Evolutionary conservation across 2,329 filamentous ascomycete genomes (phyloP).

Genomic region (Neophaeococcomyces aloes): DNA sequence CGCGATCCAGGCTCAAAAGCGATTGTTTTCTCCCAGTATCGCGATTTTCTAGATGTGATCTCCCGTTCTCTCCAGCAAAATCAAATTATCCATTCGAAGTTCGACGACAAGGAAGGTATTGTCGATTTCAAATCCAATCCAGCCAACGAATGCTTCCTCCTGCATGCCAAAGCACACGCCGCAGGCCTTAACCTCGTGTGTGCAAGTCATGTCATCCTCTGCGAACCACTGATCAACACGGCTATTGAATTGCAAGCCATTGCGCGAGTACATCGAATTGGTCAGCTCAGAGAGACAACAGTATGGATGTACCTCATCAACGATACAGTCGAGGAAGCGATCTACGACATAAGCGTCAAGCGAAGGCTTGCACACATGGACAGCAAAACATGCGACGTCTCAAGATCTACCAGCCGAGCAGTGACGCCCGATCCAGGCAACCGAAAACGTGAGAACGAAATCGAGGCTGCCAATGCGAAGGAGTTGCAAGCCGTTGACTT

Average conservation of each 20-base stretch:
- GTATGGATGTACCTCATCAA: slow-evolving; percentile 94
- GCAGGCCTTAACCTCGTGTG: slow-evolving; percentile 86
- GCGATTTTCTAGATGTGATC: slow-evolving; percentile 67
- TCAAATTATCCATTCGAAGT: slow-evolving; percentile 61
- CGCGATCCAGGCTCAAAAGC: slow-evolving; percentile 81
- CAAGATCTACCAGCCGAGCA: slow-evolving; percentile 24
- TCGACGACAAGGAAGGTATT: slow-evolving; percentile 60
- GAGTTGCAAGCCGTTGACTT: slow-evolving; percentile 68
- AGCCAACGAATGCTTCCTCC: slow-evolving; percentile 65
- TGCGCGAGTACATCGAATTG: slow-evolving; percentile 87
- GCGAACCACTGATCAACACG: slow-evolving; percentile 86
- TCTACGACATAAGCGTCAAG: slow-evolving; percentile 74
- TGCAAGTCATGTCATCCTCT: slow-evolving; percentile 87
- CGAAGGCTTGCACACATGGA: slow-evolving; percentile 67
- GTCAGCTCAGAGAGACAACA: slow-evolving; percentile 75
- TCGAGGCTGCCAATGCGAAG: slow-evolving; percentile 76
- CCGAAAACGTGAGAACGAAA: slow-evolving; percentile 41
- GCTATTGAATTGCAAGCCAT: slow-evolving; percentile 92
- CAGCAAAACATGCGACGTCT: slow-evolving; percentile 20
- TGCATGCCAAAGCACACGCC: slow-evolving; percentile 80
- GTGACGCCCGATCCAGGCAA: slow-evolving; percentile 13
- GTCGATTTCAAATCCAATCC: slow-evolving; percentile 68
- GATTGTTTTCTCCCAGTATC: slow-evolving; percentile 88
- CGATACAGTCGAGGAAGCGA: slow-evolving; percentile 82
- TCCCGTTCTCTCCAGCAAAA: slow-evolving; percentile 58